Evolutionary conservation across 2,329 filamentous ascomycete genomes (phyloP), one percentile per base, ranked within the genome.

Genomic region (Aspergillus sp.): DNA sequence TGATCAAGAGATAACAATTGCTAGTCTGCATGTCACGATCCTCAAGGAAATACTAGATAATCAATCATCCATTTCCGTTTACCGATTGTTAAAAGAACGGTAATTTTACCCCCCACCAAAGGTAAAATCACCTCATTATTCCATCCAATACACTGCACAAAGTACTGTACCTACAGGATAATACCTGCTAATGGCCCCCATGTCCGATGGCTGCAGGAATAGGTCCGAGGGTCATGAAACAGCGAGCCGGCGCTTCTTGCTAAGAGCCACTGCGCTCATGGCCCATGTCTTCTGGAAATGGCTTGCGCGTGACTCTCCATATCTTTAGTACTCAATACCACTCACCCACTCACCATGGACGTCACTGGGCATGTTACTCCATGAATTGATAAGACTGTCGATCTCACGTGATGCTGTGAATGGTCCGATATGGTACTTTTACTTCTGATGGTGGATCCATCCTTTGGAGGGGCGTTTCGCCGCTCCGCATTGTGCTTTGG

Each of bases 321-420:
- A 17, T 19, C 17, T 21, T 21, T 19, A 19, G n/a, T 23, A 15
- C 41, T 23, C 19, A 15, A 44, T 4, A 44, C 41, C 6, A 23
- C 5, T 36, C 10, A 21, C 19, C 10, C 6, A 44, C 5, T 36
- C 11, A 21, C 19, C 10, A 23, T 44, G 41, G 7, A 44, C 17
- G 17, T 44, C 19, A 23, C 23, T 13, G 41, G 8, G 8, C 41
- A 36, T 36, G 32, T 44, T 44, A 42, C 39, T 3, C 39, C 39
- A 42, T 21, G 8, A n/a, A 17, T 5, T 21, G 41, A 17, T 17
- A 44, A 44, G 38, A 58, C 53, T n/a, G 17, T 21, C 13, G 21
- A 6, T 8, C 17, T 32, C 58, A 60, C 52, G 58, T 56, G 58
- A 60, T 60, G 13, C 13, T 42, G n/a, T 19, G 47, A 11, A 32